Base-by-base conservation (phyloP, 2,329 filamentous ascomycete genomes). In the Ascochyta koolunga region DNA sequence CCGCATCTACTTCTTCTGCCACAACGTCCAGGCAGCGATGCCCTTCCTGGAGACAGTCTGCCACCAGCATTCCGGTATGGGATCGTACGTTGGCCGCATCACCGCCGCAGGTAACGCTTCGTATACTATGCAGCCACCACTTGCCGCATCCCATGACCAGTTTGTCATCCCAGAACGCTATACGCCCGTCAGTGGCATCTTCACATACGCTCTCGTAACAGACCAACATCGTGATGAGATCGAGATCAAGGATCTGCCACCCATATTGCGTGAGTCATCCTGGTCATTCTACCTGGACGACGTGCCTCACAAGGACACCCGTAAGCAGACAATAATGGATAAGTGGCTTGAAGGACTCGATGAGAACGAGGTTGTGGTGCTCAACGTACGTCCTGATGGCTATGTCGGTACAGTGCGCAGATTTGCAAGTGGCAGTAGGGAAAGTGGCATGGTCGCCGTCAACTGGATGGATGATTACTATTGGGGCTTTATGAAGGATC, bases 251-350 rank as follows among this genome's bases (percentile, higher is more conserved):
- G 83, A 89, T 62, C 76, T 91, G 15, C 88, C 88, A 0, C 69
- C 77, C 0, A 69, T 87, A 19, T 70, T 91, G 35, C 83, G 87
- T 62, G 80, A 85, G 50, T 88, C 86, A 70, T 80, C 82, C 27
- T 91, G 88, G 87, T 89, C 87, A 0, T 81, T 91, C 55, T 91
- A 91, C 68, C 77, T 90, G 0, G 89, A 91, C 66, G 81, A 90
- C 68, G 73, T 86, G 6, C 80, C 83, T 2, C 78, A 82, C 13
- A 79, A 81, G 22, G 81, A 83, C 61, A 82, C 85, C 49, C 83
- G 80, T 27, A 65, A 69, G 13, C 66, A 73, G 16, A 65, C 56
- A 1, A 89, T 85, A 71, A 89, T 84, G 9, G 82, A 86, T 64
- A 90, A 89, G 71, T 91, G 88, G 88, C 77, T 89, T 6, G 86